These are phyloP conservation scores for Coemansia sp. DNA, from an alignment of 192 early-diverging fungal genomes.

Conservation along the genomic window DNA sequence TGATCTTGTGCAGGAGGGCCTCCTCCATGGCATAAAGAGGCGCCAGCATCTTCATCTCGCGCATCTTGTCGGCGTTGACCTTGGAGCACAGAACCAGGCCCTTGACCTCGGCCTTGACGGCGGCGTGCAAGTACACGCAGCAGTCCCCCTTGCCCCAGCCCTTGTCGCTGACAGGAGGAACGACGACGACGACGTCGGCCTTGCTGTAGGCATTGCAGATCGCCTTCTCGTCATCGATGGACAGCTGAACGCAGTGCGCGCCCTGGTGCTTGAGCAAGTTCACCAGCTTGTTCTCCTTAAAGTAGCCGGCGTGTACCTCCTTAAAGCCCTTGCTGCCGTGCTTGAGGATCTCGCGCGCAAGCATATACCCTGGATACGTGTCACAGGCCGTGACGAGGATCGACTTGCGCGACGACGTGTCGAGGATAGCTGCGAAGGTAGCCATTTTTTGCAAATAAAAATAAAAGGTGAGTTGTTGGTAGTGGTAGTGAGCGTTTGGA, in stretches of 20 bases:
- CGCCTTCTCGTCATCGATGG: conserved; percentile 18
- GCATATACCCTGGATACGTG: conserved; percentile 38
- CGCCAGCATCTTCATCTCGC: conserved; percentile 21
- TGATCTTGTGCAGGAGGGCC: conserved; percentile 28
- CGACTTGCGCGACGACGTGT: conserved; percentile 20
- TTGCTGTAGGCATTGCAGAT: conserved; percentile 40
- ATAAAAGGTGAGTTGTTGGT: neutral
- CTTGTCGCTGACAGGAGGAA: conserved; percentile 43
- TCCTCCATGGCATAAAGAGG: conserved; percentile 42
- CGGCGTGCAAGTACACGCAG: conserved; percentile 34
- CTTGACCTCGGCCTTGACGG: conserved; percentile 34
- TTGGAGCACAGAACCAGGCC: conserved; percentile 49
- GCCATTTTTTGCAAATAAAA: conserved; percentile 18
- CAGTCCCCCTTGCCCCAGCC: conserved; percentile 22
- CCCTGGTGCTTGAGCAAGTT: conserved; percentile 35
- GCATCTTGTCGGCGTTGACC: conserved; percentile 32
- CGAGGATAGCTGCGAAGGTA: conserved; percentile 33
- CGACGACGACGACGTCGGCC: conserved; percentile 37
- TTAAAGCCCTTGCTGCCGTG: conserved; percentile 27
- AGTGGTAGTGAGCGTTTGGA: neutral
- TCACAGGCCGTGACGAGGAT: conserved; percentile 47
- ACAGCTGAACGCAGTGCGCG: conserved; percentile 23
- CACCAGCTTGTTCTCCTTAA: conserved; percentile 39
- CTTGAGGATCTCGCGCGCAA: conserved; percentile 28
- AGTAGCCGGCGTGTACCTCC: conserved; percentile 26